These are phyloP conservation scores for Saksenaea vasiformis DNA, from an alignment of 371 early-diverging fungal species.

Conservation along the genomic window DNA sequence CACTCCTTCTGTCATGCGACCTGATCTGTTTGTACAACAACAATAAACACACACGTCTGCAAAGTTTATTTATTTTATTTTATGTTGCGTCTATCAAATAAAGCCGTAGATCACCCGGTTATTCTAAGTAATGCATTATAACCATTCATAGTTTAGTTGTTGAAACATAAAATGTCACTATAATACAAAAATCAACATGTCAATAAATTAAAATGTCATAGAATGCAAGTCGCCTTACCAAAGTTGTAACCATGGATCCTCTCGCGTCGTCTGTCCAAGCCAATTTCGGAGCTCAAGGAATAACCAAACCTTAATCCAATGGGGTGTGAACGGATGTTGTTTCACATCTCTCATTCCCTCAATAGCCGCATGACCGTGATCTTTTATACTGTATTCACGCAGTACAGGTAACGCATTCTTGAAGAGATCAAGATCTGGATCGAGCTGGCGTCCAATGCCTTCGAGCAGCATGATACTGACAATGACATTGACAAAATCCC, in stretches of 20 bases:
- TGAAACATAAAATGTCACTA: constrained; percentile 4
- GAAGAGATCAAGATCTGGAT: constrained; percentile 91
- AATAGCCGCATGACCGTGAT: constrained; percentile 55
- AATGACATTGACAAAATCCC: constrained; percentile 91
- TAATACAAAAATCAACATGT: neutral
- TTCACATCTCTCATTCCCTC: constrained; percentile 57
- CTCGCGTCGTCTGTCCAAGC: constrained; percentile 45
- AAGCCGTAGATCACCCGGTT: neutral
- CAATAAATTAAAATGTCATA: neutral
- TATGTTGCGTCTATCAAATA: neutral
- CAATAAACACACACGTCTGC: neutral
- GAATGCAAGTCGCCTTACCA: constrained; percentile 28
- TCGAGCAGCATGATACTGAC: constrained; percentile 90
- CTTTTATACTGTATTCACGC: constrained; percentile 64
- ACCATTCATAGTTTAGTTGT: neutral
- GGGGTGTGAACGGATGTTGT: constrained; percentile 43
- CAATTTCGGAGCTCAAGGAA: constrained; percentile 76
- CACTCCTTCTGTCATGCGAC: neutral
- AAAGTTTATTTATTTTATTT: neutral
- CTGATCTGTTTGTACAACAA: neutral
- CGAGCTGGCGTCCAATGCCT: constrained; percentile 90
- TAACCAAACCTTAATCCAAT: constrained; percentile 79
- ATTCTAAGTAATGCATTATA: neutral
- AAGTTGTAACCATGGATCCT: constrained; percentile 48
- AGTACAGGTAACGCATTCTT: constrained; percentile 80